These are phyloP conservation scores for Coemansia pectinata DNA, from an alignment of 192 early-diverging fungal species.

Conservation along the genomic window DNA sequence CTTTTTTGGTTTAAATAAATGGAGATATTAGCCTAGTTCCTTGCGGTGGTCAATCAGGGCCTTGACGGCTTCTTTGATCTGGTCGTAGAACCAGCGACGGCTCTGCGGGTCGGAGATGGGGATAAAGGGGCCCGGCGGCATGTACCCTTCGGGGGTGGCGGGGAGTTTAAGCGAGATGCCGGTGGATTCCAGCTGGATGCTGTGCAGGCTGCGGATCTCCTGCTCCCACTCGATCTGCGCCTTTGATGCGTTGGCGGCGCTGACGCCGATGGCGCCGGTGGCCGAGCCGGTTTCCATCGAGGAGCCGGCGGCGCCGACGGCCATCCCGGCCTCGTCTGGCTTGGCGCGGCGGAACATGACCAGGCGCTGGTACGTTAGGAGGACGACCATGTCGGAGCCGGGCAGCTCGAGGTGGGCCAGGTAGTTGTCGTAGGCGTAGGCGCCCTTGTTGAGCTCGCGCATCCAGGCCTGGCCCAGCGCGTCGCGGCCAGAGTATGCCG, in stretches of 20 bases:
- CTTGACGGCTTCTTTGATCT: conserved; percentile 70
- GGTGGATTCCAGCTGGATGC: conserved; percentile 67
- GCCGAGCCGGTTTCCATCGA: conserved; percentile 38
- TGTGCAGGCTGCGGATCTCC: conserved; percentile 66
- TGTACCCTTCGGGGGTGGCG: conserved; percentile 53
- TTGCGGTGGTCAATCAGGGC: conserved; percentile 47
- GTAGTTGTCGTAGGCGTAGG: conserved; percentile 81
- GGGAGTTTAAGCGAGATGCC: conserved; percentile 75
- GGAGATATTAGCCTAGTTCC: conserved; percentile 22
- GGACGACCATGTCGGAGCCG: conserved; percentile 79
- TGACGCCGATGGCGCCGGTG: conserved; percentile 44
- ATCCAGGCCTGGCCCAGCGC: conserved; percentile 87
- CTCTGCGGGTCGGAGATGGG: conserved; percentile 66
- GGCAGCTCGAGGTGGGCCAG: conserved; percentile 82
- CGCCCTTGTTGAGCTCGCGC: conserved; percentile 74
- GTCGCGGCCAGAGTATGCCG: conserved; percentile 72
- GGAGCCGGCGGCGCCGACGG: conserved; percentile 43
- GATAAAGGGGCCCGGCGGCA: conserved; percentile 63
- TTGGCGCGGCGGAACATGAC: conserved; percentile 65
- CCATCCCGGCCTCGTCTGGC: conserved; percentile 43
- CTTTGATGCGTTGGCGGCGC: conserved; percentile 60
- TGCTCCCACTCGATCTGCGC: conserved; percentile 85
- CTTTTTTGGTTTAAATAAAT: conserved; percentile 17
- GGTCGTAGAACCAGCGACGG: conserved; percentile 68
- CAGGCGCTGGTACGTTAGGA: conserved; percentile 79